Evolutionary conservation across 2,329 filamentous ascomycete species (phyloP).

Genomic region (Trichoderma brevicompactum): DNA sequence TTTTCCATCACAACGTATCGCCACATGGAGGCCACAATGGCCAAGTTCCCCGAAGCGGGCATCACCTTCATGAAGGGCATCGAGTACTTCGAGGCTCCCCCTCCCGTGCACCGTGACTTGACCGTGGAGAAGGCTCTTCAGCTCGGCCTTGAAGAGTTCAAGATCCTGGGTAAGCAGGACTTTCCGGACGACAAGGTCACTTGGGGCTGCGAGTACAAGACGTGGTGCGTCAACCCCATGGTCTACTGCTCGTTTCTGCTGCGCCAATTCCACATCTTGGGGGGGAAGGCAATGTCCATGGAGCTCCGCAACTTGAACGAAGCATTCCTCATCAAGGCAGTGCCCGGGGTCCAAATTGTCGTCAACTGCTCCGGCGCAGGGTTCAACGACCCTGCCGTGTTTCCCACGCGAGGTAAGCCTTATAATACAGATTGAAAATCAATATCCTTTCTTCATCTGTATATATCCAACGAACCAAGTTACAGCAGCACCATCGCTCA

Average conservation of each 20-base stretch:
- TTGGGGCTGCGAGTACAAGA: slow-evolving; percentile 52
- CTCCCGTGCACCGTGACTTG: slow-evolving; percentile 43
- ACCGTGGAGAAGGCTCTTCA: slow-evolving; percentile 35
- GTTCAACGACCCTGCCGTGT: slow-evolving; percentile 48
- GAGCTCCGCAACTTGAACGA: slow-evolving; percentile 37
- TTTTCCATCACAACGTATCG: slow-evolving; percentile 50
- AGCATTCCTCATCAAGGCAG: slow-evolving; percentile 42
- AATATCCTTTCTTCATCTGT: not conserved
- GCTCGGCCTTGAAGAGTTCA: slow-evolving; percentile 43
- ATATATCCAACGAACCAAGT: too few relatives aligned
- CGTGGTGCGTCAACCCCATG: slow-evolving; percentile 58
- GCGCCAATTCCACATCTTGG: slow-evolving; percentile 36
- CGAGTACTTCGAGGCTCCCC: slow-evolving; percentile 53
- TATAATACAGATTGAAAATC: not conserved
- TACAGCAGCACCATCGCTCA: not conserved
- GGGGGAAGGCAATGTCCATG: slow-evolving; percentile 35
- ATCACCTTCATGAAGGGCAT: slow-evolving; percentile 54
- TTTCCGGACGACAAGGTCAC: slow-evolving; percentile 45
- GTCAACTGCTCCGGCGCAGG: slow-evolving; percentile 54
- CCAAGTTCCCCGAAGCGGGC: slow-evolving; percentile 45
- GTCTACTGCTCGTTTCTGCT: slow-evolving; percentile 54
- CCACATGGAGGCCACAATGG: slow-evolving; percentile 45
- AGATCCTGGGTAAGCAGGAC: slow-evolving; percentile 41
- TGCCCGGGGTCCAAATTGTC: slow-evolving; percentile 40
- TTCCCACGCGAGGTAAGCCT: slow-evolving; percentile 48